Base-by-base conservation (phyloP, 2,329 filamentous ascomycete genomes). In the Pezicula rhizophila region DNA sequence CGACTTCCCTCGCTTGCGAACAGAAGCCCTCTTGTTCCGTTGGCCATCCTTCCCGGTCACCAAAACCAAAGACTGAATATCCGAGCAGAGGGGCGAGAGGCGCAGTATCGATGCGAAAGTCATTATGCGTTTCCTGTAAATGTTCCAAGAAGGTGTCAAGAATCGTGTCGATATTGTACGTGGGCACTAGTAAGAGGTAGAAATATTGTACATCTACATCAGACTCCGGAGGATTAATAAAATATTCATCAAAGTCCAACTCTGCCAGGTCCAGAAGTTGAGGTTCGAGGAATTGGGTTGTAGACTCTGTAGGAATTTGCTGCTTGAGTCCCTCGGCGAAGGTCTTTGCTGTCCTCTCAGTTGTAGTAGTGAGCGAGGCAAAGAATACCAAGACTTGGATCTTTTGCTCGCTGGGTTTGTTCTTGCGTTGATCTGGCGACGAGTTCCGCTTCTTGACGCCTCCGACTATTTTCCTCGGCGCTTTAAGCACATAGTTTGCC, bases 121-220 rank as follows among this genome's bases (percentile, higher is more conserved):
- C 93, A 69, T 97, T 83, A 64, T 97, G 92, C 0, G 91, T 97
- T 66, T 99, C 92, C 63, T 87, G 78, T 5, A 99, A 71, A 65
- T 96, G 89, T 55, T 89, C 83, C 20, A 97, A 73, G 65, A 97
- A 91, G 14, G 82, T 92, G 62, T 91, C 87, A 57, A 96, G 81
- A 57, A 95, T 87, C 7, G 88, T 92, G 62, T 96, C 92, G 61
- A 96, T 96, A 63, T 97, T 95, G 73, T 96, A 97, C 54, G 87
- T 91, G 0, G 92, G 93, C 4, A 96, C 68, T 34, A 97, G 70
- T 47, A 97, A 76, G 35, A 95, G 74, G 68, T 97, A 99, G 59
- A 96, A 84, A 58, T 84, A 80, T 52, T 84, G 80, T 2, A 70
- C 68, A 18, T 64, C 64, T 5, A 63, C 60, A 12, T 67, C 68